These are phyloP conservation scores for Backusella tarrabulga DNA, from an alignment of 192 early-diverging fungal genomes.

Conservation along the genomic window DNA sequence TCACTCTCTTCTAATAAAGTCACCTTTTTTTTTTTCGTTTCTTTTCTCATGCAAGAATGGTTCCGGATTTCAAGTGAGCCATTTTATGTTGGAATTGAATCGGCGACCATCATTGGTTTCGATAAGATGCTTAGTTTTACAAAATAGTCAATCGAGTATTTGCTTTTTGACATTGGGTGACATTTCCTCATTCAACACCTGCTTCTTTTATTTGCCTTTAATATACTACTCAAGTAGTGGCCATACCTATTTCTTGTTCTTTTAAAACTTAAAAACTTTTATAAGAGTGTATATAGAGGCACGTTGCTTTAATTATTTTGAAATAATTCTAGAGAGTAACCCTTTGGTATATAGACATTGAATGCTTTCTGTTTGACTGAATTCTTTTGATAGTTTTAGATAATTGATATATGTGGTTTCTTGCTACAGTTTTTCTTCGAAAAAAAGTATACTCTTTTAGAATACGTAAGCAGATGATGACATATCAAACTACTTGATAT, in stretches of 20 bases:
- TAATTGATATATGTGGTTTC: background rate
- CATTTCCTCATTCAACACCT: background rate
- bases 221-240: too few species aligned
- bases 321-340: too few species aligned
- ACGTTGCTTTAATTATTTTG: too few species aligned
- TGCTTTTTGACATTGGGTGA: too few species aligned
- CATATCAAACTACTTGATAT: background rate
- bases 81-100: background rate
- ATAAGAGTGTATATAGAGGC: too few species aligned
- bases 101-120: background rate
- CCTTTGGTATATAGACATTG: background rate
- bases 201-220: background rate
- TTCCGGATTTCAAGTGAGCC: background rate
- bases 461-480: background rate
- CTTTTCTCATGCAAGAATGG: background rate
- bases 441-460: background rate
- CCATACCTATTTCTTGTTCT: too few species aligned
- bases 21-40: background rate
- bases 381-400: background rate
- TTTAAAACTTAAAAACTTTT: too few species aligned
- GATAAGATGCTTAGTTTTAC: constrained; percentile 4
- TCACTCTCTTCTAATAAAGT: background rate
- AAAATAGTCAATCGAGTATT: background rate
- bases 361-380: background rate
- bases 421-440: background rate